These are phyloP conservation scores for Microbotryum silenes-acaulis DNA, from an alignment of 1,284 basidiomycete genomes.

Conservation along the genomic window DNA sequence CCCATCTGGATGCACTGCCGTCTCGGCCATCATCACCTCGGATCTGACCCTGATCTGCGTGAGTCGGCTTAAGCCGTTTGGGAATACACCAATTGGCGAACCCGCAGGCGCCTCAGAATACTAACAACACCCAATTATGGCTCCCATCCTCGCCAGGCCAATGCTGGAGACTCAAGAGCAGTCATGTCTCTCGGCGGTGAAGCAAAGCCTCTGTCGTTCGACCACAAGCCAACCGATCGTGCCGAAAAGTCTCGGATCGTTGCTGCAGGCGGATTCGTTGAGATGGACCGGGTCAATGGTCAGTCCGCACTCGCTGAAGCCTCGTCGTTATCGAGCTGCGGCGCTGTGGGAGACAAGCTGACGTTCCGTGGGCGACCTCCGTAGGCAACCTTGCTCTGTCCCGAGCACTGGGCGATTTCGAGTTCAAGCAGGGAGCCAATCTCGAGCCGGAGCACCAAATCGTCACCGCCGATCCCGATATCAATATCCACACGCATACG, in stretches of 20 bases:
- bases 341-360: no score
- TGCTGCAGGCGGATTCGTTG: conserved; percentile 92
- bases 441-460: conserved; percentile 83
- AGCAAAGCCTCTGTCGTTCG: conserved; percentile 79
- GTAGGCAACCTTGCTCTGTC: conserved; percentile 91
- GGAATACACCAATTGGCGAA: no score
- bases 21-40: conserved; percentile 77
- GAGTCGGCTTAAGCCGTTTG: conserved; percentile 37
- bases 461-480: conserved; percentile 91
- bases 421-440: conserved; percentile 90
- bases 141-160: conserved; percentile 57
- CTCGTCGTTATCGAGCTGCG: neutral
- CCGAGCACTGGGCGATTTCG: conserved; percentile 93
- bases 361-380: neutral
- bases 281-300: conserved; percentile 97
- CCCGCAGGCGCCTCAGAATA: neutral
- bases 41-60: conserved; percentile 68
- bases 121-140: neutral
- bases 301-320: conserved; percentile 34
- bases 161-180: conserved; percentile 92
- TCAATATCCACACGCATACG: conserved; percentile 69
- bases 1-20: conserved; percentile 93
- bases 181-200: conserved; percentile 81
- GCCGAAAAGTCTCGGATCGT: conserved; percentile 78
- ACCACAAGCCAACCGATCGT: conserved; percentile 91